Percentiles rank a stretch among this genome's conserved stretches.
These are phyloP conservation scores for Candida chauliodis DNA, from an alignment of 805 yeast genomes.

Conservation along the genomic window DNA sequence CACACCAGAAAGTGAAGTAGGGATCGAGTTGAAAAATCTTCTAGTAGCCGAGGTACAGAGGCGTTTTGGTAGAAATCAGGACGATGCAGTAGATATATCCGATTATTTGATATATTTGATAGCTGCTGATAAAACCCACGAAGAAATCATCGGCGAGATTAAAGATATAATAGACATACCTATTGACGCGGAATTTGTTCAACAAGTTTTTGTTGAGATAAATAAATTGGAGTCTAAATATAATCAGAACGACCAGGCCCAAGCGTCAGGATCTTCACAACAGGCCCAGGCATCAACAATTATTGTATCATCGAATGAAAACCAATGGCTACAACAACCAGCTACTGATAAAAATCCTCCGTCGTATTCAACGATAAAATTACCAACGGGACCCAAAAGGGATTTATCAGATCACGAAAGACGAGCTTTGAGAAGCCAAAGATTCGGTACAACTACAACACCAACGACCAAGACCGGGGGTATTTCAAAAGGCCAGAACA, in stretches of 20 bases:
- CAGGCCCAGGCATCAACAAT: slow-evolving; percentile 7
- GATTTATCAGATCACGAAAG: slow-evolving; percentile 2
- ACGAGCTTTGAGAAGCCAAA: slow-evolving; percentile 6
- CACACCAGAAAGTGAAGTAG: slow-evolving; percentile 40
- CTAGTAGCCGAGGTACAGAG: slow-evolving; percentile 33
- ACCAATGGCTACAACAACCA: slow-evolving; percentile 10
- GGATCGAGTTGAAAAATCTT: slow-evolving; percentile 30
- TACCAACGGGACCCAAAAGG: slow-evolving; percentile 10
- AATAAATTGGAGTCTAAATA: slow-evolving; percentile 27
- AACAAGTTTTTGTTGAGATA: slow-evolving; percentile 56
- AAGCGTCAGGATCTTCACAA: slow-evolving; percentile 8
- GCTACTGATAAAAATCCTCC: slow-evolving; percentile 3
- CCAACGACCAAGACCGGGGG: slow-evolving; percentile 2
- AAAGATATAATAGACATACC: slow-evolving; percentile 58
- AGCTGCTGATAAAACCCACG: slow-evolving; percentile 60
- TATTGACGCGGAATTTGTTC: slow-evolving; percentile 55
- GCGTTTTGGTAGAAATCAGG: slow-evolving; percentile 28
- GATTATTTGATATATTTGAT: slow-evolving; percentile 72
- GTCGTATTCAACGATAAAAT: neutral
- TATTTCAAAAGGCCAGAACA: neutral
- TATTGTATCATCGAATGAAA: slow-evolving; percentile 8
- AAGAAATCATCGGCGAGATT: slow-evolving; percentile 59
- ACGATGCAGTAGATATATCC: slow-evolving; percentile 56
- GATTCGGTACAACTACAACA: slow-evolving; percentile 6
- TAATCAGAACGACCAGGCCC: slow-evolving; percentile 9